Evolutionary conservation across 768 basidiomycete genomes (phyloP), one percentile per base, ranked within the genome.

Genomic region (Scleroderma bovista): DNA sequence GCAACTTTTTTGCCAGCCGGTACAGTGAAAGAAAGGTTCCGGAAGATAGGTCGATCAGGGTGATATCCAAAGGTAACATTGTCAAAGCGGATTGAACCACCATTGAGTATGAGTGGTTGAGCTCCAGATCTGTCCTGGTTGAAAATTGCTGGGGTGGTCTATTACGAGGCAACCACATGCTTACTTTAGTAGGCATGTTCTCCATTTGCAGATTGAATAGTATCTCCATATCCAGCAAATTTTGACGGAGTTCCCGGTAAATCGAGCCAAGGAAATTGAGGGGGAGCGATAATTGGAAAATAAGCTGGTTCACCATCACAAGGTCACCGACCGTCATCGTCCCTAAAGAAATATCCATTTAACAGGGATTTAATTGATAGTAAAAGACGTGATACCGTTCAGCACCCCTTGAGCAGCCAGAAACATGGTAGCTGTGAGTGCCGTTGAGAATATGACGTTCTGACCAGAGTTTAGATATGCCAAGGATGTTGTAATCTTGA

Each of bases 321-420:
- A 99, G 80, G 61, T 99, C 96, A 8, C 96, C 96, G 20, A 99
- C 80, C 4, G 94, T 96, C 95, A 99, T 98, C 0, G 90, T 92
- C 8, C 93, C 94, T 94, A 54, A 12, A 24, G 11, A 11, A 26
- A 37, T 22, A 2, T 52, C 39, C 32, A 11, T 46, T 60, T 6
- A 54, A 52, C 4, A n/a, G 26, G 7, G 19, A 36, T 1, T 17
- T 11, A 31, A 20, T 6, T 15, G 0, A 19, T 12, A 10, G 32
- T 23, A 17, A 44, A 13, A 15, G 41, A 8, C 12, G 16, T 22
- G 24, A 13, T 45, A 93, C 93, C 95, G 56, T 92, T 87, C 24
- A 94, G 70, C 3, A 99, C 86, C 0, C 95, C 96, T 64, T 96
- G 91, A 0, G 95, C 93, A 6, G 94, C 95, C 46, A 99, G 73